Evolutionary conservation across 352 stramenopile species (phyloP).

Genomic region (Blastocystis sp.): DNA sequence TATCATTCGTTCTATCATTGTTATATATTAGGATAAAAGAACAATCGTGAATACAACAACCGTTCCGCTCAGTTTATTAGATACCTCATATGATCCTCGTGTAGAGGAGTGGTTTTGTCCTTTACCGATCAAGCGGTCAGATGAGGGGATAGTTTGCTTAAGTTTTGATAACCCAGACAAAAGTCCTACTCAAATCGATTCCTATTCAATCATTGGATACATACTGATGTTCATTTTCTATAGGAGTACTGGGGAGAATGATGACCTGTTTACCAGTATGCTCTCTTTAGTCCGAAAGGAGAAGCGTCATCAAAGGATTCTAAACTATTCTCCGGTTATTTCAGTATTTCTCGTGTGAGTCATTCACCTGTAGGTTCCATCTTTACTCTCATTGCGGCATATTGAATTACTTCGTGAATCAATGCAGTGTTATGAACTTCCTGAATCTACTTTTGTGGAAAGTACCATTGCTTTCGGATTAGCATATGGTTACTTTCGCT

Average conservation of each 20-base stretch:
- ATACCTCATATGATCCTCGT: neutral
- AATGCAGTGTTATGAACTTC: neutral
- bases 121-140: neutral
- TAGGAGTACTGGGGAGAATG: neutral
- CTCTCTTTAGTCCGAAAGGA: neutral
- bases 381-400: neutral
- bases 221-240: constrained; percentile 8
- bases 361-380: neutral
- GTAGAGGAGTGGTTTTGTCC: neutral
- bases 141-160: neutral
- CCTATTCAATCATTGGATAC: neutral
- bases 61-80: neutral
- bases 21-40: neutral
- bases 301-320: neutral
- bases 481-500: neutral
- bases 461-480: neutral
- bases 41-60: neutral
- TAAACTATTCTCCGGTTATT: neutral
- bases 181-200: neutral
- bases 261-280: neutral
- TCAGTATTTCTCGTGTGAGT: neutral
- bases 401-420: neutral
- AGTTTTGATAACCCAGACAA: neutral
- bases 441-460: neutral
- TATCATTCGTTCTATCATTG: neutral